A percentile compares a stretch with the other conserved stretches of the same genome.
These are phyloP conservation scores for Solanum tarapatanum DNA, from an alignment of 257 asterid species.

Conservation along the genomic window DNA sequence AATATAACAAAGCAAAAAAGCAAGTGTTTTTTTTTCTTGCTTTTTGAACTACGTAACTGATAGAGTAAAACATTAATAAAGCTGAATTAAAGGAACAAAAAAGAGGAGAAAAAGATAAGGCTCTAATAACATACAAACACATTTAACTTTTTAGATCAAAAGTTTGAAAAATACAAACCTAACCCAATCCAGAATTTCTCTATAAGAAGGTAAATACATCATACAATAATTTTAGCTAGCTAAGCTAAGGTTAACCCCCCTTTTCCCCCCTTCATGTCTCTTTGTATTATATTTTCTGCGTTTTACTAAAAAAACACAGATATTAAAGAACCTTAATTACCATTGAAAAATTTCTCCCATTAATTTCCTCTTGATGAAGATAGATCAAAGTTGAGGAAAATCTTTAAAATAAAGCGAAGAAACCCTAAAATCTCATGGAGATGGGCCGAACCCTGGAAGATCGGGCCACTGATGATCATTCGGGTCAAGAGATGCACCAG, in stretches of 20 bases:
- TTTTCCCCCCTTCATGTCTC: neutral
- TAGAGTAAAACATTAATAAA: slow-evolving; percentile 4
- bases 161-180: slow-evolving; percentile 18
- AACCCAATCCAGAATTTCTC: slow-evolving; percentile 18
- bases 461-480: slow-evolving; percentile 22
- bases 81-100: neutral
- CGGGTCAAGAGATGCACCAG: slow-evolving; percentile 26
- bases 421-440: slow-evolving; percentile 8
- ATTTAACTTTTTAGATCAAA: slow-evolving; percentile 22
- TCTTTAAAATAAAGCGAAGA: neutral
- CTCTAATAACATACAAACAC: slow-evolving; percentile 14
- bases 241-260: neutral
- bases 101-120: neutral
- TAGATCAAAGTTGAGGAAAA: neutral
- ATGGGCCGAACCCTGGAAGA: slow-evolving; percentile 21
- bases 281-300: neutral
- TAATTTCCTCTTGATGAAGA: neutral
- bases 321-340: neutral
- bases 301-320: neutral
- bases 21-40: neutral
- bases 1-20: neutral
- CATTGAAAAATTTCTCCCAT: neutral
- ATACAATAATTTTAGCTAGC: slow-evolving; percentile 4
- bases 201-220: slow-evolving; percentile 23
- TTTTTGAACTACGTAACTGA: neutral